Evolutionary conservation across 1,284 basidiomycete species (phyloP), one percentile per base, ranked within the genome.

Genomic region (Trametes versicolor): DNA sequence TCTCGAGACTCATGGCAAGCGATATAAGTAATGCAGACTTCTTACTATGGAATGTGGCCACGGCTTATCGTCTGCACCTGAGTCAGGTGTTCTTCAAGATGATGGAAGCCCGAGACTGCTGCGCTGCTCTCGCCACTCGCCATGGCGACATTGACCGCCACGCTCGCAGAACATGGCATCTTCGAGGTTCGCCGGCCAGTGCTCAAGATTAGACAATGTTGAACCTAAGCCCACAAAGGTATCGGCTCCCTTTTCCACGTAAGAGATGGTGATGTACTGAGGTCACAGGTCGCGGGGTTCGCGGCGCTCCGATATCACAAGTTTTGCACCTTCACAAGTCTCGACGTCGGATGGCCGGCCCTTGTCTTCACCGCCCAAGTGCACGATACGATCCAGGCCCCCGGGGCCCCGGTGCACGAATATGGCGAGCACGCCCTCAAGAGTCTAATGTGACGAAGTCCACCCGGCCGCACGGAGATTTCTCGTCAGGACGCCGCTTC

Each of bases 121-220:
- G 37, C 21, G 60, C 50, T 62, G 59, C 19, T 23, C 27, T 13
- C n/a, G 12, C 36, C 34, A 23, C 55, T 64, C 41, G 29, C 53
- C 63, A 69, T 69, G 68, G 61, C 65, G 65, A 67, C 61, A 63
- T 63, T 56, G 62, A 52, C 53, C 60, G 60, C 60, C 63, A 58
- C 27, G 36, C 53, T 36, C 37, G 23, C 34, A 4, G 21, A 36
- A 29, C 8, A 41, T 37, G 29, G 13, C 23, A 43, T 13, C 36
- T 53, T 32, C 52, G 25, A 13, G 23, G 15, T 51, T n/a, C 50
- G 29, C 29, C 32, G 50, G 34, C 19, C 29, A 32, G 29, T 4
- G 19, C 19, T 51, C 17, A 6, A 51, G 29, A 29, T 51, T 21
- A 51, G 50, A 6, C 50, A 34, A 51, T n/a, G 15, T n/a, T 21